phyloP scores from a whole-genome alignment of 139 green algal species.

The Deuterostichococcus epilithicus region DNA sequence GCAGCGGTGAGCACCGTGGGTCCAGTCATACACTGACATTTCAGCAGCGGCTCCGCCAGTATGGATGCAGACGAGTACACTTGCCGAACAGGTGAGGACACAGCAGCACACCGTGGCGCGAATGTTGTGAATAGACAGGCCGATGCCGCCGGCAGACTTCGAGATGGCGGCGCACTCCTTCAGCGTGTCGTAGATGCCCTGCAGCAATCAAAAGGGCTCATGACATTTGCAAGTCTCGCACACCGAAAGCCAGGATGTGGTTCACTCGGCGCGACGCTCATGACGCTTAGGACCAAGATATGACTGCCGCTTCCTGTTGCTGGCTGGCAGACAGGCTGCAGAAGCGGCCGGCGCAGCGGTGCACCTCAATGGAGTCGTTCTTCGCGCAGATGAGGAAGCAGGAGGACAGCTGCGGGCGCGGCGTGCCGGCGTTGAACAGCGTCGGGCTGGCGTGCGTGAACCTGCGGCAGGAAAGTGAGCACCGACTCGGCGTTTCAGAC shows the following conservation, averaged over 20 bases:
- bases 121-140: conserved; percentile 96
- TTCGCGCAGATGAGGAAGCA: conserved; percentile 98
- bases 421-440: conserved; percentile 97
- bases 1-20: no score
- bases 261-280: no score
- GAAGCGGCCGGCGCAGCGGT: no score
- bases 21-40: no score
- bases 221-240: no score
- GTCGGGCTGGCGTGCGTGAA: conserved; percentile 98
- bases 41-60: no score
- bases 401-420: conserved; percentile 83
- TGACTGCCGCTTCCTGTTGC: no score
- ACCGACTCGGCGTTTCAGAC: no score
- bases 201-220: neutral
- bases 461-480: neutral
- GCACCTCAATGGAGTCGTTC: conserved; percentile 86
- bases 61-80: no score
- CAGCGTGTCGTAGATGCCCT: conserved; percentile 99
- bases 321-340: no score
- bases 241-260: no score
- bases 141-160: conserved; percentile 95
- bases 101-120: conserved; percentile 48
- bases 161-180: conserved; percentile 98
- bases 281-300: no score
- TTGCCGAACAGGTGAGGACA: neutral